phyloP scores from a whole-genome alignment of 768 basidiomycete genomes.

The Cytidiella melzeri region DNA sequence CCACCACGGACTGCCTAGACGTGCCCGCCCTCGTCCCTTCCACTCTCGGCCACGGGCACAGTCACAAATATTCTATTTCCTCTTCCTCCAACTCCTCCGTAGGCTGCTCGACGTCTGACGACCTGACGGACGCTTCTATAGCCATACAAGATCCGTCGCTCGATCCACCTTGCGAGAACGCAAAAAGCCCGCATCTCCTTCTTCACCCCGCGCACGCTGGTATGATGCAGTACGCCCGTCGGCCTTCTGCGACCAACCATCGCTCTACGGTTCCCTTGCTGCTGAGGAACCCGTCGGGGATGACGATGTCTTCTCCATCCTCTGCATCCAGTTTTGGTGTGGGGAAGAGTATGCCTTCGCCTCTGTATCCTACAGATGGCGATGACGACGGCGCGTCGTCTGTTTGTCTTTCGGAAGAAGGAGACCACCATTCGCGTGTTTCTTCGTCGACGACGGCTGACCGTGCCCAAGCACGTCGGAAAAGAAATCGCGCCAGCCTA shows the following conservation, averaged over 20 bases:
- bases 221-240: constrained; percentile 44
- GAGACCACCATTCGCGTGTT: constrained; percentile 21
- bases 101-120: constrained; percentile 70
- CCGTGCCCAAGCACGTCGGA: constrained; percentile 24
- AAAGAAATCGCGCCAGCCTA: constrained; percentile 60
- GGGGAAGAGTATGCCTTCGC: constrained; percentile 19
- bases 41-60: constrained; percentile 47
- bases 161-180: too few relatives aligned
- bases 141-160: constrained; percentile 41
- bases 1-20: constrained; percentile 29
- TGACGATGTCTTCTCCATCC: constrained; percentile 32
- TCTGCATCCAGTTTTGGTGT: constrained; percentile 21
- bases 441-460: constrained; percentile 26
- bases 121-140: constrained; percentile 27
- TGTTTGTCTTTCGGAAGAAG: constrained; percentile 23
- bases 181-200: too few relatives aligned
- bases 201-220: neutral
- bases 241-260: constrained; percentile 67
- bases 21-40: constrained; percentile 61
- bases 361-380: constrained; percentile 16
- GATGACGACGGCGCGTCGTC: constrained; percentile 27
- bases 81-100: constrained; percentile 47
- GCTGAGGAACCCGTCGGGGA: constrained; percentile 37
- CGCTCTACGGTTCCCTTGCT: constrained; percentile 52
- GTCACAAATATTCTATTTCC: constrained; percentile 55